phyloP scores from a whole-genome alignment of 768 basidiomycete genomes.

The Sistotremastrum niveocremeum region DNA sequence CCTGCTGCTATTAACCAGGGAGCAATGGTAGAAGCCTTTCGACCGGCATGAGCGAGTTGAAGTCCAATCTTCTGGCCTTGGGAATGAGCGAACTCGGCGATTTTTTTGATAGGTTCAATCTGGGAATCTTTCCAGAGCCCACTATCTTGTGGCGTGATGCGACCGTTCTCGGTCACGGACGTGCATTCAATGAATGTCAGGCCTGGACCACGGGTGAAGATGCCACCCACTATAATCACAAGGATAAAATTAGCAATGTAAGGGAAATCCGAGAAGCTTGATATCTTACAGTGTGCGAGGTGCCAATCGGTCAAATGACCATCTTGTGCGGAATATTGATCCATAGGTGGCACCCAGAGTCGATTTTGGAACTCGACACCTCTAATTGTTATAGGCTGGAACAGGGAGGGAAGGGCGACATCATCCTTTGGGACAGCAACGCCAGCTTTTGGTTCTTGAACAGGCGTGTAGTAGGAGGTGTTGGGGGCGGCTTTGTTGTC shows the following conservation, averaged over 20 bases:
- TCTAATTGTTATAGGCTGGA: constrained; percentile 9
- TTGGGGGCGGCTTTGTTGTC: not conserved
- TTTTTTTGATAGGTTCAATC: constrained; percentile 26
- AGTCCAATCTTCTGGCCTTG: constrained; percentile 58
- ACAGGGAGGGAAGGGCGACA: too few relatives aligned
- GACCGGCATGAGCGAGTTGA: constrained; percentile 65
- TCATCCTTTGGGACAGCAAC: too few relatives aligned
- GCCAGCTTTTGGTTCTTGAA: too few relatives aligned
- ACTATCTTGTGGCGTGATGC: constrained; percentile 54
- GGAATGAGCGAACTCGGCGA: constrained; percentile 62
- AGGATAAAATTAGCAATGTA: too few relatives aligned
- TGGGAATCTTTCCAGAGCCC: constrained; percentile 58
- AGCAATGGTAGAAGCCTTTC: constrained; percentile 51
- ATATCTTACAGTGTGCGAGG: constrained; percentile 27
- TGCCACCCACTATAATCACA: constrained; percentile 33
- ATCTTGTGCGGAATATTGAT: constrained; percentile 46
- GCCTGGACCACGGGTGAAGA: constrained; percentile 40
- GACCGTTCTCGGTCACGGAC: constrained; percentile 42
- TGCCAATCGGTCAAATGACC: constrained; percentile 45
- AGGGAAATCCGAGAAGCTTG: too few relatives aligned
- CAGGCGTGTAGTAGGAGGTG: too few relatives aligned
- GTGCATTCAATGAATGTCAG: constrained; percentile 54
- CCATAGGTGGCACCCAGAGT: constrained; percentile 29
- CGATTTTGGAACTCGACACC: constrained; percentile 41
- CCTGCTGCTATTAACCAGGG: constrained; percentile 40